phyloP scores from a whole-genome alignment of 2,329 filamentous ascomycete species.

The Aspergillus floridensis region DNA sequence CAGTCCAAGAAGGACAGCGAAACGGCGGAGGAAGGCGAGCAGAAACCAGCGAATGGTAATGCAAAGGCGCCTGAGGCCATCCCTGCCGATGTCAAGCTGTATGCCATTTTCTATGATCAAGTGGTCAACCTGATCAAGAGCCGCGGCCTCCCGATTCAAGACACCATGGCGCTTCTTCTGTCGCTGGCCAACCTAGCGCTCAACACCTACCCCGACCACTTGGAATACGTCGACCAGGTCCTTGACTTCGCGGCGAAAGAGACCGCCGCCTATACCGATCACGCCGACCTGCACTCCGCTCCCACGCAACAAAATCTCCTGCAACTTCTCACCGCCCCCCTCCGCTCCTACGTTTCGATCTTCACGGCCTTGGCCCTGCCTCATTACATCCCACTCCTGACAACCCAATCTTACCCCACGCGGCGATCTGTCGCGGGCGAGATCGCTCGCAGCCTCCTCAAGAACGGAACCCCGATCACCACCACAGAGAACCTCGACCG shows the following conservation, averaged over 20 bases:
- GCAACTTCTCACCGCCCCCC: conserved; percentile 82
- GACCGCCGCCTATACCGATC: conserved; percentile 84
- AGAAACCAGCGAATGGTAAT: conserved; percentile 31
- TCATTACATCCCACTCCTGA: conserved; percentile 83
- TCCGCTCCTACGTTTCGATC: conserved; percentile 85
- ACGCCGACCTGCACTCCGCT: conserved; percentile 87
- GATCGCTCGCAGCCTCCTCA: conserved; percentile 77
- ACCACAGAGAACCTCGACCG: conserved; percentile 80
- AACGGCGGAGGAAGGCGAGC: conserved; percentile 27
- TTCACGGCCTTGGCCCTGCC: conserved; percentile 95
- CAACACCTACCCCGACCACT: conserved; percentile 87
- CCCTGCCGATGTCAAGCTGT: conserved; percentile 73
- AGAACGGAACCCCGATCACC: conserved; percentile 75
- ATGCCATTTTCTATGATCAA: conserved; percentile 96
- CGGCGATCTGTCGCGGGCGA: conserved; percentile 87
- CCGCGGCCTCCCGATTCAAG: conserved; percentile 86
- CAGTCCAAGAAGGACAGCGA: conserved; percentile 32
- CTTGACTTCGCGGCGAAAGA: conserved; percentile 84
- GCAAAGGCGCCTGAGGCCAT: conserved; percentile 35
- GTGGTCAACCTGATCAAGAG: conserved; percentile 91
- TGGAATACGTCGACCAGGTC: conserved; percentile 95
- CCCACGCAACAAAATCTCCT: conserved; percentile 85
- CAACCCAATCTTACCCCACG: conserved; percentile 90
- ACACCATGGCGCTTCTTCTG: conserved; percentile 90
- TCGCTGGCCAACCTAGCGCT: conserved; percentile 89